Evolutionary conservation across 495 filamentous ascomycete genomes (phyloP).

Genomic region (Hypoxylon cercidicola): DNA sequence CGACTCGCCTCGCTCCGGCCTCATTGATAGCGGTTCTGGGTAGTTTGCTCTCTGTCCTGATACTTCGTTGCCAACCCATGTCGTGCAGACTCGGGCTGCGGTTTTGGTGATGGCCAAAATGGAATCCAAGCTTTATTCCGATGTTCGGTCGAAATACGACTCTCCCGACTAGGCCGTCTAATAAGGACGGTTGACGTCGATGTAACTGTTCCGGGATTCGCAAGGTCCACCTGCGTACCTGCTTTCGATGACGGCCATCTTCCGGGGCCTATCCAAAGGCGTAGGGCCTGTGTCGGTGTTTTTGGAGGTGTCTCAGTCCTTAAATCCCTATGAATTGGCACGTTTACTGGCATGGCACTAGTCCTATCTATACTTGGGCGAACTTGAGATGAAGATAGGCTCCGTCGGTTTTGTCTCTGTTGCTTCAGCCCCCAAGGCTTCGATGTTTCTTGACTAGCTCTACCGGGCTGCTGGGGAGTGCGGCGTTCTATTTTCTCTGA

Average conservation of each 20-base stretch:
- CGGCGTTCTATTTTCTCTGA: constrained; percentile 1
- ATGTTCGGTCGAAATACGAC: constrained; percentile 8
- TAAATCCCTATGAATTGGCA: constrained; percentile 6
- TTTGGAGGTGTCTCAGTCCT: constrained; percentile 30
- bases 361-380: constrained; percentile 17
- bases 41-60: neutral
- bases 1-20: neutral
- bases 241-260: constrained; percentile 26
- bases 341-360: constrained; percentile 24
- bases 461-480: neutral
- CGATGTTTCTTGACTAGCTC: neutral
- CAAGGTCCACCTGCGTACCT: constrained; percentile 16
- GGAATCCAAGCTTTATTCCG: constrained; percentile 20
- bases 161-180: constrained; percentile 12
- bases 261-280: constrained; percentile 15
- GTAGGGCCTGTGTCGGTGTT: constrained; percentile 30
- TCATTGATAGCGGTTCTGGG: neutral
- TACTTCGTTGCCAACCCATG: neutral
- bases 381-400: constrained; percentile 18
- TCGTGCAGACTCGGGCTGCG: neutral
- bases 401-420: constrained; percentile 12
- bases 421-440: constrained; percentile 9
- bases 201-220: neutral
- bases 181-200: constrained; percentile 1
- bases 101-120: constrained; percentile 22